A percentile compares a stretch with the other conserved stretches of the same genome.
Conservation (phyloP, 768 basidiomycete species). For the Mrakia blollopis region DNA sequence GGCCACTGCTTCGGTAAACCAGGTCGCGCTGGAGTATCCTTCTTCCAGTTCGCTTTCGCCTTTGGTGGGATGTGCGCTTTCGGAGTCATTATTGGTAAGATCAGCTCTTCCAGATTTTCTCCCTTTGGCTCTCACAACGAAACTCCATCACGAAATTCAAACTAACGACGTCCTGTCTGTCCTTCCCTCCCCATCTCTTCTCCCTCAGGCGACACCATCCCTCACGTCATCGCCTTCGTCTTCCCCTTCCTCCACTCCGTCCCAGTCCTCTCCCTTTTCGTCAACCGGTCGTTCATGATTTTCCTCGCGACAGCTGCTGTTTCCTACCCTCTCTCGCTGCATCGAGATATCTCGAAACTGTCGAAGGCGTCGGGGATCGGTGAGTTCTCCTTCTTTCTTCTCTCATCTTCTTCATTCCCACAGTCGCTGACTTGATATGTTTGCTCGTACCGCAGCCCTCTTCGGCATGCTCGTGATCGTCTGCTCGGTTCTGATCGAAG, state of each 20-base stretch:
- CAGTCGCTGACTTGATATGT: not conserved
- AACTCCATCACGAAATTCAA: not conserved
- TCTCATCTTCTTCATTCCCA: not conserved
- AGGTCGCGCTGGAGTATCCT: conserved; percentile 88
- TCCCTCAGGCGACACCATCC: conserved; percentile 81
- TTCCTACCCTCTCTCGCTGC: conserved; percentile 89
- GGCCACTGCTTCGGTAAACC: conserved; percentile 81
- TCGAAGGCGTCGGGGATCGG: conserved; percentile 88
- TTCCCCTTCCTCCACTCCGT: conserved; percentile 64
- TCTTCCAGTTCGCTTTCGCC: conserved; percentile 97
- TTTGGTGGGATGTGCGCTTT: conserved; percentile 99
- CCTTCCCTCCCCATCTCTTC: not conserved
- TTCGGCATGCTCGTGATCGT: conserved; percentile 83
- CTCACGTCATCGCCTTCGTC: conserved; percentile 81
- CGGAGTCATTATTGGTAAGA: conserved; percentile 66
- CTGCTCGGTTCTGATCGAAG: conserved; percentile 36
- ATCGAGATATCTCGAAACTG: conserved; percentile 96
- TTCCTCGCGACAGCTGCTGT: conserved; percentile 76
- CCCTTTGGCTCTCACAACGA: not conserved
- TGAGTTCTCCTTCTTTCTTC: conserved; percentile 46
- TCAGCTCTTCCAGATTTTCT: no score
- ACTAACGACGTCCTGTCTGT: not conserved
- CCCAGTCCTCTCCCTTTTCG: conserved; percentile 69
- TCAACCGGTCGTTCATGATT: conserved; percentile 85
- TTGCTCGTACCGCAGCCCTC: conserved; percentile 45